Conservation (phyloP, 768 basidiomycete genomes). For the Lactarius akahatsu region DNA sequence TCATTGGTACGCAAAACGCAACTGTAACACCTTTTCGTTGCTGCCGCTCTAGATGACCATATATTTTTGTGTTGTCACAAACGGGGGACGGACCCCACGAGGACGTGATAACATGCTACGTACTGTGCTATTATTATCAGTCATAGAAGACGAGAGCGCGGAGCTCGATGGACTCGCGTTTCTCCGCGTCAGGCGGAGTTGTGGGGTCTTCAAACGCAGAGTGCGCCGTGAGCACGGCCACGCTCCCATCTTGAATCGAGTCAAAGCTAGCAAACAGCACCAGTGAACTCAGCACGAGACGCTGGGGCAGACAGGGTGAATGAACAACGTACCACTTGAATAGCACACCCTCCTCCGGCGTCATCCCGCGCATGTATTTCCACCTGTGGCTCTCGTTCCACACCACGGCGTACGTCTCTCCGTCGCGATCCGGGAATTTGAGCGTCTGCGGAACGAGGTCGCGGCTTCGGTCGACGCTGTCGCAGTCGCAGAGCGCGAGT, state of each 20-base stretch:
- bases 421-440: constrained; percentile 43
- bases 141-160: constrained; percentile 66
- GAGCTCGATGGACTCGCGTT: constrained; percentile 60
- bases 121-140: constrained; percentile 18
- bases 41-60: too few relatives aligned
- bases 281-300: constrained; percentile 6
- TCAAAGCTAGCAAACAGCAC: constrained; percentile 35
- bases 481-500: constrained; percentile 49
- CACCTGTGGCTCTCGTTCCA: constrained; percentile 44
- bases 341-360: constrained; percentile 46
- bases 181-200: constrained; percentile 49
- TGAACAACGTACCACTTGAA: constrained; percentile 44
- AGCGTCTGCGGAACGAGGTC: constrained; percentile 43
- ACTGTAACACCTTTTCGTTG: too few relatives aligned
- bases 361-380: constrained; percentile 48
- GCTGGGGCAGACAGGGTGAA: not conserved
- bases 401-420: constrained; percentile 44
- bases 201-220: constrained; percentile 58
- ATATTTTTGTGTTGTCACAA: not conserved
- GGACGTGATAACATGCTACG: not conserved
- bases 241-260: constrained; percentile 42
- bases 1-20: too few relatives aligned
- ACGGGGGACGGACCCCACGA: not conserved
- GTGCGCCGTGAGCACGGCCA: constrained; percentile 59
- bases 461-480: constrained; percentile 39